Conservation (phyloP, 2,329 filamentous ascomycete species). For the Xylogone sp. region DNA sequence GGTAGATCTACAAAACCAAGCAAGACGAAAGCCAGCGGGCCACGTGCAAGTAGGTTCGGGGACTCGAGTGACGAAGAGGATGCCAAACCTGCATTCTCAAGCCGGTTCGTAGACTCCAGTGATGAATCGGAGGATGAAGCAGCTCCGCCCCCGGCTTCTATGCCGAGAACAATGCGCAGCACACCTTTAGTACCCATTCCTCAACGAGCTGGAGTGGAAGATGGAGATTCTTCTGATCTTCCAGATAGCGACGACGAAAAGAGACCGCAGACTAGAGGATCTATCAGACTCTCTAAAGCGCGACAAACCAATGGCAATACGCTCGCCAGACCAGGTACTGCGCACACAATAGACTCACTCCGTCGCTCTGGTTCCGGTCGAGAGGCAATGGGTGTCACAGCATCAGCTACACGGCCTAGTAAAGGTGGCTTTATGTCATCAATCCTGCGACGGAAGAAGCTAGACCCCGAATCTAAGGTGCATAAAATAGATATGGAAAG, state of each 20-base stretch:
- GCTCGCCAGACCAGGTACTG: slow-evolving; percentile 12
- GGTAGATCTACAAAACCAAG: slow-evolving; percentile 15
- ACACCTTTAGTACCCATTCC: slow-evolving; percentile 45
- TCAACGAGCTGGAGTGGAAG: slow-evolving; percentile 41
- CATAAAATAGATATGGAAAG: slow-evolving; percentile 53
- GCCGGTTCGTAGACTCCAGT: slow-evolving; percentile 60
- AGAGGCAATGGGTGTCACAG: slow-evolving; percentile 21
- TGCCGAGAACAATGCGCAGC: slow-evolving; percentile 15
- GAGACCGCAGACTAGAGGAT: slow-evolving; percentile 22
- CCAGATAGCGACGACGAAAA: slow-evolving; percentile 57
- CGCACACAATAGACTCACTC: slow-evolving; percentile 25
- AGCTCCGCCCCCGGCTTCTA: slow-evolving; percentile 7
- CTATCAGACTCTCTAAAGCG: slow-evolving; percentile 11
- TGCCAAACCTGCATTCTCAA: slow-evolving; percentile 30
- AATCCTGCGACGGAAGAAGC: slow-evolving; percentile 63
- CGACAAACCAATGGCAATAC: slow-evolving; percentile 8
- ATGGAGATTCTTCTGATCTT: slow-evolving; percentile 57
- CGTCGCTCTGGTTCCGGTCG: slow-evolving; percentile 33
- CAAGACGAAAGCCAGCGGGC: slow-evolving; percentile 8
- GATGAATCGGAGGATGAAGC: slow-evolving; percentile 47
- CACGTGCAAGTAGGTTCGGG: slow-evolving; percentile 23
- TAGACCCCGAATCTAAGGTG: slow-evolving; percentile 46
- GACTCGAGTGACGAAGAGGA: slow-evolving; percentile 30
- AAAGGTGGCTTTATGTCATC: slow-evolving; percentile 49
- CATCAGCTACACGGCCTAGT: slow-evolving; percentile 19